Conservation (phyloP, 805 yeast species). For the Tetrapisispora fleetii region DNA sequence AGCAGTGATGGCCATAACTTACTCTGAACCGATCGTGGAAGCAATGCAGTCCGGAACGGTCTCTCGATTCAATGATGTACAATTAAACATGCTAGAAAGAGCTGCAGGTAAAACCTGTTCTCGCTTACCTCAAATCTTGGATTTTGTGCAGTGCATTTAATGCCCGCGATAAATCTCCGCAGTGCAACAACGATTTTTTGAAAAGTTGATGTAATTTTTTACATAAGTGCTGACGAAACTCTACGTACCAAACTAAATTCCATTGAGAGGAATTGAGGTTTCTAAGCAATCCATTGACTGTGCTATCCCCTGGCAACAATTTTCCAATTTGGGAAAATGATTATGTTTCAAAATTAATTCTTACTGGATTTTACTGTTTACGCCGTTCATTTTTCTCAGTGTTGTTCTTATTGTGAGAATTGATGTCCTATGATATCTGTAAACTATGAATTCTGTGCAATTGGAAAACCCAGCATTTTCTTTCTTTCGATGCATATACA, state of each 20-base stretch:
- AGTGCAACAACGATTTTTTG: not conserved
- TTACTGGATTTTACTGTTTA: too few species aligned
- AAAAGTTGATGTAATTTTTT: constrained; percentile 7
- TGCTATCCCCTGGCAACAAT: not conserved
- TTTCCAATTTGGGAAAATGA: not conserved
- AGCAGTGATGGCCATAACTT: too few species aligned
- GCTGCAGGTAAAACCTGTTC: not conserved
- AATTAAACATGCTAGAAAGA: constrained; percentile 5
- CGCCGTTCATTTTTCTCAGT: too few species aligned
- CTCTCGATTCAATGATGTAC: constrained; percentile 4
- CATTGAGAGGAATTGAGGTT: not conserved
- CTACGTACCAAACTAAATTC: not conserved
- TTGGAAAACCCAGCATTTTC: not conserved
- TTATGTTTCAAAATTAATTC: too few species aligned
- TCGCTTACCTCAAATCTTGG: not conserved
- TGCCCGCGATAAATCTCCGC: not conserved
- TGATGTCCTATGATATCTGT: not conserved
- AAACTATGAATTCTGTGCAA: not conserved
- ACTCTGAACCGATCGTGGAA: too few species aligned
- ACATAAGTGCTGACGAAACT: constrained; percentile 1
- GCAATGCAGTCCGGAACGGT: not conserved
- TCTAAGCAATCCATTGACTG: not conserved
- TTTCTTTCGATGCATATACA: not conserved
- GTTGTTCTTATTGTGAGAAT: not conserved
- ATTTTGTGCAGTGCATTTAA: not conserved